Evolutionary conservation across 257 asterid species (phyloP).

Genomic region (Ophiorrhiza pumila): DNA sequence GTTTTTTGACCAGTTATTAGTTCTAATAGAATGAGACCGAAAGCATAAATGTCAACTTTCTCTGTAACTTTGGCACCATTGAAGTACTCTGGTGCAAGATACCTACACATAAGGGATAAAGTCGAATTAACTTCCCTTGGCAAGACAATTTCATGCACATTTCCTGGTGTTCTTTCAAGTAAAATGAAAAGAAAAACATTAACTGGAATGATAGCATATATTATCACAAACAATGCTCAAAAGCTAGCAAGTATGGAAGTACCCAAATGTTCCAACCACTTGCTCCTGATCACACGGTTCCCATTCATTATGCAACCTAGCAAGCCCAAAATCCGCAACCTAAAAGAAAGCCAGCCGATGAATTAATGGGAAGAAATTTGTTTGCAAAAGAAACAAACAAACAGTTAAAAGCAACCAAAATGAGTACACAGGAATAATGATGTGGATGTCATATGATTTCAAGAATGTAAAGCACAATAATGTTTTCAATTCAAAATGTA

Average conservation of each 20-base stretch:
- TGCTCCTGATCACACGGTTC: constrained; percentile 43
- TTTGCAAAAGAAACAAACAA: not conserved
- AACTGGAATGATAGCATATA: not conserved
- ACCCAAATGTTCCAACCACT: constrained; percentile 64
- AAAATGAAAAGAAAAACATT: not conserved
- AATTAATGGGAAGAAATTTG: constrained; percentile 8
- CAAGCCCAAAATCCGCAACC: constrained; percentile 93
- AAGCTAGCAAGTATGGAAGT: constrained; percentile 14
- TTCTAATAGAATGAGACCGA: constrained; percentile 70
- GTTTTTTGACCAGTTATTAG: constrained; percentile 62
- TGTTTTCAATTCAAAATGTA: not conserved
- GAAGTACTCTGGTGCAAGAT: constrained; percentile 76
- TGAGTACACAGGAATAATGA: not conserved
- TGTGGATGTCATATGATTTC: not conserved
- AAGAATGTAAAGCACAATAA: not conserved
- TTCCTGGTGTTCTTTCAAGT: not conserved
- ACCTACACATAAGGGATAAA: constrained; percentile 33
- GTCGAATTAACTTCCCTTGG: constrained; percentile 7
- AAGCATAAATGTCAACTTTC: constrained; percentile 81
- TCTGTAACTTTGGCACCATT: constrained; percentile 52
- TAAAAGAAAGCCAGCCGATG: constrained; percentile 22
- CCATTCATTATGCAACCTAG: constrained; percentile 71
- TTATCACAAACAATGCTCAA: not conserved
- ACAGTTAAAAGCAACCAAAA: not conserved
- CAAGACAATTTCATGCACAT: not conserved